Evolutionary conservation across 2,329 filamentous ascomycete genomes (phyloP), one percentile per base, ranked within the genome.

Genomic region (Trichoderma sp.): DNA sequence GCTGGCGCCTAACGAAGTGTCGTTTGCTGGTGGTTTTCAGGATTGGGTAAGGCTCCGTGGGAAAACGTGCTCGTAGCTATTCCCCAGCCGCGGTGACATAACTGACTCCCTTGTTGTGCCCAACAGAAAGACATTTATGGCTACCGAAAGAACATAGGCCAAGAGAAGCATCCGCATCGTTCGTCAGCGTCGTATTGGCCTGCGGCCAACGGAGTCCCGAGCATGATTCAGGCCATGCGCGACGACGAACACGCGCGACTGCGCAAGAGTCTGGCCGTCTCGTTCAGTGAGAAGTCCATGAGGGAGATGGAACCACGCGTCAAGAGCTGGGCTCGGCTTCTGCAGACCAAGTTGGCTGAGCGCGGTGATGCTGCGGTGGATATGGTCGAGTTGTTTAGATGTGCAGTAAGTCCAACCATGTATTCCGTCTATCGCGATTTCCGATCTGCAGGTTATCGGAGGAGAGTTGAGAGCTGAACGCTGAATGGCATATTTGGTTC

Each of bases 1-100:
- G 4, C 76, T 91, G 36, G 85, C 83, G 0, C 89, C 88, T 0
- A 84, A 85, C 73, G 89, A 91, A 78, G 86, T 89, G 6, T 87
- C 87, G 0, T 90, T 91, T 53, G 21, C 47, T 53, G 47, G 47
- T 53, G 47, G 47, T 53, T n/a, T 21, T 53, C 47, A 53, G 47
- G 47, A n/a, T 53, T 53, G 47, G 47, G 47, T 53, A 53, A 53
- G 47, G 21, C 47, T 14, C 47, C 47, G 47, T 21, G 47, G 47
- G 21, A 53, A 26, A 53, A 53, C 47, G 9, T 53, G 47, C 47
- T 9, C 21, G 47, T 53, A 53, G 47, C 47, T 53, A 53, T 53
- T 53, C 47, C 47, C 21, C 47, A 53, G 21, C 47, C 47, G 47
- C 47, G 21, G 1, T 53, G 47, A 53, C 47, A 53, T 26, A 21